Conservation (phyloP, 192 early-diverging fungal species). For the Spizellomyces sp. region DNA sequence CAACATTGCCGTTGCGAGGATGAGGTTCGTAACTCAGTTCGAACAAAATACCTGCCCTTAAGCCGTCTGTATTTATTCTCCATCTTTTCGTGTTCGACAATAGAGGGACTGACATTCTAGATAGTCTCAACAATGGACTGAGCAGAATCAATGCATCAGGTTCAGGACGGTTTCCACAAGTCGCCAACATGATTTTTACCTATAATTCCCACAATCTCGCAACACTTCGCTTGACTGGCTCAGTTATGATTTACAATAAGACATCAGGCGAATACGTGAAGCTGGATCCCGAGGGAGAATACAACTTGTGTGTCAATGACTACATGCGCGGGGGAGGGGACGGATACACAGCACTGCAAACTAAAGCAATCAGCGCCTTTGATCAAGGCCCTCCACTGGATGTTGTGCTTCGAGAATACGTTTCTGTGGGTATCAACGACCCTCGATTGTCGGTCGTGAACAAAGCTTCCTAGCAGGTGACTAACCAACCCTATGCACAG, state of each 20-base stretch:
- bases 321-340: constrained; percentile 21
- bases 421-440: constrained; percentile 6
- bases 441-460: not conserved
- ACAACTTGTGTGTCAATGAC: constrained; percentile 25
- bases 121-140: constrained; percentile 17
- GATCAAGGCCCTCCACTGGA: constrained; percentile 14
- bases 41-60: too few species aligned
- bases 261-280: not conserved
- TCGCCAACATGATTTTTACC: not conserved
- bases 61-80: not conserved
- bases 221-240: not conserved
- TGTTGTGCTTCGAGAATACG: constrained; percentile 10
- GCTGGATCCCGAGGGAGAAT: constrained; percentile 14
- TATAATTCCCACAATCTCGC: constrained; percentile 14
- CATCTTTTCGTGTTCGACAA: not conserved
- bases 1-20: constrained; percentile 1
- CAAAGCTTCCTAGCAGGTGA: not conserved
- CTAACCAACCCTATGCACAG: not conserved
- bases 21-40: constrained; percentile 8
- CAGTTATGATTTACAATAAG: not conserved
- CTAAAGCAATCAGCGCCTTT: constrained; percentile 9
- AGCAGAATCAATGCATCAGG: not conserved
- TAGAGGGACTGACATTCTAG: constrained; percentile 22
- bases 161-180: constrained; percentile 21
- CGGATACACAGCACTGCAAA: constrained; percentile 3